phyloP scores from a whole-genome alignment of 192 early-diverging fungal species.

The Coemansia sp. region DNA sequence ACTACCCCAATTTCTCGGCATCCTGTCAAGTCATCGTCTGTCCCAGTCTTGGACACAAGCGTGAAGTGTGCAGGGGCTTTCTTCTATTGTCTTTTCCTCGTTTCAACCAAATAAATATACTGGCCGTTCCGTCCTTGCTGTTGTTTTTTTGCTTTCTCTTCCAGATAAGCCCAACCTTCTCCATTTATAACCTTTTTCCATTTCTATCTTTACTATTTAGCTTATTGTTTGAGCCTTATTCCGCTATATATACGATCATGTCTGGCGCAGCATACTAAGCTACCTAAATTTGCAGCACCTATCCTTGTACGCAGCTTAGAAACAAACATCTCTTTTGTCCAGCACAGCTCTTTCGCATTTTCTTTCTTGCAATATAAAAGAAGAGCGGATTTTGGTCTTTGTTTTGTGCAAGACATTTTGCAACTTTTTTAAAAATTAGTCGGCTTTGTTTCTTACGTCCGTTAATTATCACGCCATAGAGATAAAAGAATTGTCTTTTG shows the following conservation, averaged over 20 bases:
- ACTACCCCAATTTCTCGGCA: constrained; percentile 11
- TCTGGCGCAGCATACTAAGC: constrained; percentile 8
- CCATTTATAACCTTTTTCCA: neutral
- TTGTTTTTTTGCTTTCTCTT: neutral
- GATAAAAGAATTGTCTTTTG: neutral
- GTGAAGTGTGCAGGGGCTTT: neutral
- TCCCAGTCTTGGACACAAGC: neutral
- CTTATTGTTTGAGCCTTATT: neutral
- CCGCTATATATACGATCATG: constrained; percentile 1
- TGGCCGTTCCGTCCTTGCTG: neutral
- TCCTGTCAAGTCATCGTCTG: constrained; percentile 1
- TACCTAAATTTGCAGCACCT: constrained; percentile 12
- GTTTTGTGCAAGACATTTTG: neutral
- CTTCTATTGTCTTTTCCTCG: constrained; percentile 5
- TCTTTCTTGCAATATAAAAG: neutral
- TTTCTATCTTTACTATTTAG: neutral
- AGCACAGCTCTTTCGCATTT: neutral
- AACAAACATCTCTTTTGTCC: neutral
- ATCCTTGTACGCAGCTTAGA: neutral
- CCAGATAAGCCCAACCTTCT: neutral
- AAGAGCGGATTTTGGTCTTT: neutral
- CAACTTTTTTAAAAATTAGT: neutral
- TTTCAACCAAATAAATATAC: constrained; percentile 4
- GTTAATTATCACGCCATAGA: neutral
- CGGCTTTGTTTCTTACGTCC: neutral